phyloP scores from a whole-genome alignment of 345 rosid genomes.

The Gossypium australe region DNA sequence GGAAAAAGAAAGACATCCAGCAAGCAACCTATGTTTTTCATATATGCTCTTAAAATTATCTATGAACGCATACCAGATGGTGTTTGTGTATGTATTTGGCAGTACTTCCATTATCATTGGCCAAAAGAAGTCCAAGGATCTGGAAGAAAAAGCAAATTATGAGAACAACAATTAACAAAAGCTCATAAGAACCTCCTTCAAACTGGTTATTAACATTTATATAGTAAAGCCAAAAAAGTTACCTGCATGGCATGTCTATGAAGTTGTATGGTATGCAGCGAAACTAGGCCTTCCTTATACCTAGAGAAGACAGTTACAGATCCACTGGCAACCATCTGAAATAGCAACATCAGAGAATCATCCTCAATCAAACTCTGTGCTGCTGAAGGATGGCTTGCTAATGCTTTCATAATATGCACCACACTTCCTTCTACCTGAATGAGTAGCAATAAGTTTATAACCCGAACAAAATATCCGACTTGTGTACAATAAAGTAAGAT shows the following conservation, averaged over 20 bases:
- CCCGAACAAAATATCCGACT: not conserved
- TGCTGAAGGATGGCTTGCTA: slow-evolving; percentile 87
- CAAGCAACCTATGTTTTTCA: slow-evolving; percentile 1
- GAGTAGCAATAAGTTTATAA: slow-evolving; percentile 9
- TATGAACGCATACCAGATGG: slow-evolving; percentile 71
- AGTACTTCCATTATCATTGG: slow-evolving; percentile 92
- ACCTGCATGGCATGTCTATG: slow-evolving; percentile 99
- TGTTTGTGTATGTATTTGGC: slow-evolving; percentile 83
- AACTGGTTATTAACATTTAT: not conserved
- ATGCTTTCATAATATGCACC: slow-evolving; percentile 96
- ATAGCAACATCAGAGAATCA: slow-evolving; percentile 80
- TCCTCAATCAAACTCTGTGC: slow-evolving; percentile 97
- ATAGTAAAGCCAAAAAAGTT: slow-evolving; percentile 4
- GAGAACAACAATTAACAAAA: slow-evolving; percentile 17
- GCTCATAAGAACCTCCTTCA: slow-evolving; percentile 10
- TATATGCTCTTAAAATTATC: slow-evolving; percentile 6
- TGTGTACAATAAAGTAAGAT: not conserved
- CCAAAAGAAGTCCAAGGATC: slow-evolving; percentile 95
- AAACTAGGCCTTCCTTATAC: slow-evolving; percentile 70
- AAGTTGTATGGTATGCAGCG: slow-evolving; percentile 88
- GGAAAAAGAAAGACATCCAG: not conserved
- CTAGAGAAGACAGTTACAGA: slow-evolving; percentile 62
- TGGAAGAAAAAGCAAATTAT: slow-evolving; percentile 25
- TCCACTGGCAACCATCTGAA: slow-evolving; percentile 90
- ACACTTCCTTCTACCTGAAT: slow-evolving; percentile 92